Conservation (phyloP, 208 protist genomes). For the Crithidia expoeki region DNA sequence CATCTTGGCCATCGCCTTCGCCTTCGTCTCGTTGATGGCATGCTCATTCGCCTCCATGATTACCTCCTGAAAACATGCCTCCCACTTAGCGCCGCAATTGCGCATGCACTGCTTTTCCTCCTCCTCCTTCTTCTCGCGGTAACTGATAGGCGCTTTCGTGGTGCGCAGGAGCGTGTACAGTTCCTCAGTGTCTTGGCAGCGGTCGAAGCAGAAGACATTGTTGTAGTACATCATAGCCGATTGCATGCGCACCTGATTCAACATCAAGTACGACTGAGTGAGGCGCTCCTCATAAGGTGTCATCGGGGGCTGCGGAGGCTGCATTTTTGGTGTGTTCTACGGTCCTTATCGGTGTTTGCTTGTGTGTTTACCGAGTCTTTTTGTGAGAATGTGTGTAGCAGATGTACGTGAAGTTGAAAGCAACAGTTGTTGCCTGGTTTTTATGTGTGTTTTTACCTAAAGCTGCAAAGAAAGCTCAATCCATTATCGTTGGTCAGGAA, state of each 20-base stretch:
- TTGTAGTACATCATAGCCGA: conserved; percentile 55
- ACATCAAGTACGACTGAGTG: conserved; percentile 67
- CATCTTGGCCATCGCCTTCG: conserved; percentile 59
- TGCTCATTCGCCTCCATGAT: conserved; percentile 61
- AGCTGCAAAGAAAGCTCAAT: too few species aligned
- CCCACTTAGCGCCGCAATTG: conserved; percentile 82
- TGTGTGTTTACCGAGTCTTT: background rate
- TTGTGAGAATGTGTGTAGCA: conserved; percentile 4
- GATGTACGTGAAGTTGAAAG: conserved; percentile 1
- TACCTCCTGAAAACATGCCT: conserved; percentile 51
- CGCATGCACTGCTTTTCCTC: conserved; percentile 87
- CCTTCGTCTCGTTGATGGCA: conserved; percentile 55
- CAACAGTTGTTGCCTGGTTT: too few species aligned
- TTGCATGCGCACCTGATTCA: conserved; percentile 61
- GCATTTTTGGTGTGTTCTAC: too few species aligned
- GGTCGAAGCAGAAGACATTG: conserved; percentile 72
- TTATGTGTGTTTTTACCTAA: too few species aligned
- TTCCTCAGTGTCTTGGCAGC: conserved; percentile 87
- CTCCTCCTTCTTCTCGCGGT: conserved; percentile 77
- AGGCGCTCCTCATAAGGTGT: conserved; percentile 75
- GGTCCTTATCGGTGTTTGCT: too few species aligned
- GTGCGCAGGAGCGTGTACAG: conserved; percentile 87
- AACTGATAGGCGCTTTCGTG: conserved; percentile 75
- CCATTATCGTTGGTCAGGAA: too few species aligned
- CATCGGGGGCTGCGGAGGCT: conserved; percentile 64